Base-by-base conservation (phyloP, 2,329 filamentous ascomycete species). In the Scleromitrula shiraiana region DNA sequence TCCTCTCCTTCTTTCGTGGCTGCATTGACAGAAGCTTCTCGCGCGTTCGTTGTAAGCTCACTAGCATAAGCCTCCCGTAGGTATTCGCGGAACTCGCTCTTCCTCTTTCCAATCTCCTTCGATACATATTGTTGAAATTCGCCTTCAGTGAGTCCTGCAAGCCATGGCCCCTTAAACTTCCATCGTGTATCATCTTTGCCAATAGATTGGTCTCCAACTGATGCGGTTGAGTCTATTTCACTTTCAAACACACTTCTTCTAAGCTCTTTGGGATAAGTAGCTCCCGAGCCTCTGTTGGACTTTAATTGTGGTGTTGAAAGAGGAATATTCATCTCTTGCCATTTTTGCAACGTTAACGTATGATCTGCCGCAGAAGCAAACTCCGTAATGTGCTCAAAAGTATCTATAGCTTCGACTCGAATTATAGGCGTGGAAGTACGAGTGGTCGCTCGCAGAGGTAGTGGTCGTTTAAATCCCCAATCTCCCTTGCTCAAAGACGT, bases 381-480 rank as follows among this genome's bases (percentile, higher is more conserved):
- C 62, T 96, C 89, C 62, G 90, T 95, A 57, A 96, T 76, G 64
- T 89, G 85, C 67, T 96, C 89, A 58, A 82, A 77, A 2, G 88
- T 86, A 70, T 97, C 91, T 55, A 95, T 76, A 51, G 84, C 77
- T 59, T 80, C 82, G 57, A 97, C 70, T 55, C 87, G 80, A 46
- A 95, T 77, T 41, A 86, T 73, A 8, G 89, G 86, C n/a, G 81
- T 82, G 6, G 82, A 80, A 6, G 80, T 81, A 46, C 79, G 78
- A 17, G 80, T 78, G 5, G 88, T 90, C 3, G 84, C 82, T 64
- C 83, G 83, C 7, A 83, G 69, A 1, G 91, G 91, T 5, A 97
- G 72, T 1, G 88, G 75, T 47, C 91, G 76, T 70, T 97, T 97
- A 59, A 96, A 71, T 12, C 91, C 91, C 90, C 91, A 97, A 62